Percentiles rank a stretch among this genome's conserved stretches.
These are phyloP conservation scores for Auriculariales sp. DNA, from an alignment of 768 basidiomycete genomes.

Conservation along the genomic window DNA sequence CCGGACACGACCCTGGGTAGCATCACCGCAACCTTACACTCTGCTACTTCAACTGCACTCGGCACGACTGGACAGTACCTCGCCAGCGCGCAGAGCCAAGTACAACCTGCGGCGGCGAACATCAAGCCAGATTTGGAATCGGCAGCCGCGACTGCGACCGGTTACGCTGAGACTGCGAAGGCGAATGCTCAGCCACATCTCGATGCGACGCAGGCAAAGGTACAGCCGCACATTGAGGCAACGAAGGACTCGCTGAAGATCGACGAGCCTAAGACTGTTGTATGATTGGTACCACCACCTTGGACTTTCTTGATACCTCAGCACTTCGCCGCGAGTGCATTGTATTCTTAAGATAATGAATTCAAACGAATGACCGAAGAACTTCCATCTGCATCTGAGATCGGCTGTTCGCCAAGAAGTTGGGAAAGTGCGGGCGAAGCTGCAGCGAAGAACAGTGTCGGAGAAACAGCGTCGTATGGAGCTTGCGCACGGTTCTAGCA, in stretches of 20 bases:
- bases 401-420: too few relatives aligned
- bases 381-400: too few relatives aligned
- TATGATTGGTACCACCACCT: too few relatives aligned
- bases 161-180: slow-evolving; percentile 8
- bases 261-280: neutral
- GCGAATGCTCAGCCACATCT: slow-evolving; percentile 15
- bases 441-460: too few relatives aligned
- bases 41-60: slow-evolving; percentile 17
- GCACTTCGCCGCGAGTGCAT: too few relatives aligned
- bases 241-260: slow-evolving; percentile 8
- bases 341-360: too few relatives aligned
- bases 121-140: slow-evolving; percentile 5
- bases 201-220: slow-evolving; percentile 17
- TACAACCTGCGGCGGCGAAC: neutral
- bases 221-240: slow-evolving; percentile 21
- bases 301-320: neutral
- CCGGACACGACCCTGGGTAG: slow-evolving; percentile 10
- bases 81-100: slow-evolving; percentile 18
- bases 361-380: too few relatives aligned
- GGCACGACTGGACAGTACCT: slow-evolving; percentile 19
- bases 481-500: too few relatives aligned
- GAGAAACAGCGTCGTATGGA: too few relatives aligned
- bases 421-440: too few relatives aligned
- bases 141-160: slow-evolving; percentile 14
- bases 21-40: slow-evolving; percentile 18